Evolutionary conservation across 768 basidiomycete species (phyloP).

Genomic region (Agaricus sinodeliciosus): DNA sequence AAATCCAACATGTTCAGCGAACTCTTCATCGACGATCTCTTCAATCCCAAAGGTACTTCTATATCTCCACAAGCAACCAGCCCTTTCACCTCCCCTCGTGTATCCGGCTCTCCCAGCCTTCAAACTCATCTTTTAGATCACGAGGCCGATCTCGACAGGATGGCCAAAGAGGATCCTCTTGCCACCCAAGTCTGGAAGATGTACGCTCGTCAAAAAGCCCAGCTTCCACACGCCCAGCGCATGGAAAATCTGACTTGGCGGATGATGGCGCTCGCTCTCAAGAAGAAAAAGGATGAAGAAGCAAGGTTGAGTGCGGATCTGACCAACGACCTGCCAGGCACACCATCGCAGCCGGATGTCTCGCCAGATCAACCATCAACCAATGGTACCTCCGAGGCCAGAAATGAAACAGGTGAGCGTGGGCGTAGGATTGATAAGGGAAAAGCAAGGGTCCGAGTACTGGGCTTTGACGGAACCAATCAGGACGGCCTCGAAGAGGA

Average conservation of each 20-base stretch:
- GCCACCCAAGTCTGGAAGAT: constrained; percentile 98
- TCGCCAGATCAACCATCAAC: constrained; percentile 15
- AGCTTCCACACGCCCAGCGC: constrained; percentile 83
- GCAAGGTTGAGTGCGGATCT: constrained; percentile 15
- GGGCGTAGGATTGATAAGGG: constrained; percentile 78
- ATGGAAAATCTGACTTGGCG: constrained; percentile 99
- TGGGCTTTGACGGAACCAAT: constrained; percentile 74
- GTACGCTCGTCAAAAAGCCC: constrained; percentile 87
- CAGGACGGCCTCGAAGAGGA: constrained; percentile 67
- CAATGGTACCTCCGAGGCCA: constrained; percentile 15
- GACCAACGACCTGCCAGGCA: constrained; percentile 7
- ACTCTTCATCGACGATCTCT: constrained; percentile 67
- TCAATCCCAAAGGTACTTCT: constrained; percentile 29
- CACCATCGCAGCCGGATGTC: constrained; percentile 13
- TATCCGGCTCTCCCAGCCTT: constrained; percentile 66
- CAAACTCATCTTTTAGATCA: constrained; percentile 34
- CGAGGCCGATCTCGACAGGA: constrained; percentile 53
- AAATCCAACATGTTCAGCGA: constrained; percentile 63
- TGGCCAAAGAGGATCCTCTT: constrained; percentile 82
- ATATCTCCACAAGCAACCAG: constrained; percentile 38
- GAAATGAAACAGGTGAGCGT: constrained; percentile 38
- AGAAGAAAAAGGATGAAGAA: constrained; percentile 78
- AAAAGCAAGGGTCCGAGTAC: constrained; percentile 68
- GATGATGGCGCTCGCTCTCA: constrained; percentile 94
- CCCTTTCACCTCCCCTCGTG: constrained; percentile 57